Percentiles rank a stretch among this genome's conserved stretches.
Conservation (phyloP, 2,329 filamentous ascomycete species). For the Zymoseptoria tritici region DNA sequence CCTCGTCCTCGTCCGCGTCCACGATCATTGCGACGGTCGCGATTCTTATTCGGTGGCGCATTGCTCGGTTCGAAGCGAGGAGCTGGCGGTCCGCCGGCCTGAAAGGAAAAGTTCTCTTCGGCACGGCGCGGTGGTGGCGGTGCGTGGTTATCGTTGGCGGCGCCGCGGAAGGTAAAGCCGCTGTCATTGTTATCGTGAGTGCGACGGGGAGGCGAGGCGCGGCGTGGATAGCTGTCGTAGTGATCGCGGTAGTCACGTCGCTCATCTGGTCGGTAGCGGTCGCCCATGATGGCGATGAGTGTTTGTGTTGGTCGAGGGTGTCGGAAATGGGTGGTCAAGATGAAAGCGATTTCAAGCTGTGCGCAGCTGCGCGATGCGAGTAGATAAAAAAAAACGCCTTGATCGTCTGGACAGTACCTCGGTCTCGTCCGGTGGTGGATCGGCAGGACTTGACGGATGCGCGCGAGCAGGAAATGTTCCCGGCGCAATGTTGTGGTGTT, state of each 20-base stretch:
- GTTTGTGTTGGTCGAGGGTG: not conserved
- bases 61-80: constrained; percentile 18
- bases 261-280: constrained; percentile 7
- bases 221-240: constrained; percentile 1
- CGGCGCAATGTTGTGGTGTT: not conserved
- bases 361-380: not conserved
- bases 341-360: not conserved
- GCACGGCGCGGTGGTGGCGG: constrained; percentile 9
- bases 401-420: not conserved
- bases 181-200: constrained; percentile 4
- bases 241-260: not conserved
- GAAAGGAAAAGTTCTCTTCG: constrained; percentile 20
- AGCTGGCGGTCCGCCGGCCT: constrained; percentile 12
- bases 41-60: constrained; percentile 1
- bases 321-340: not conserved
- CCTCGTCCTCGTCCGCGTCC: constrained; percentile 10
- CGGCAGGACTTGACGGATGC: not conserved
- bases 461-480: not conserved
- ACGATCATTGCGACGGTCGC: not conserved
- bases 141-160: constrained; percentile 9
- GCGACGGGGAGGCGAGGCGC: constrained; percentile 1
- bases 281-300: constrained; percentile 2
- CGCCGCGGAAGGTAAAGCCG: constrained; percentile 22
- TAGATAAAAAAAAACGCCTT: not conserved
- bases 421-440: not conserved